Percentiles rank a stretch among this genome's conserved stretches.
Evolutionary conservation across 345 rosid genomes (phyloP).

Genomic region (Aethionema arabicum): DNA sequence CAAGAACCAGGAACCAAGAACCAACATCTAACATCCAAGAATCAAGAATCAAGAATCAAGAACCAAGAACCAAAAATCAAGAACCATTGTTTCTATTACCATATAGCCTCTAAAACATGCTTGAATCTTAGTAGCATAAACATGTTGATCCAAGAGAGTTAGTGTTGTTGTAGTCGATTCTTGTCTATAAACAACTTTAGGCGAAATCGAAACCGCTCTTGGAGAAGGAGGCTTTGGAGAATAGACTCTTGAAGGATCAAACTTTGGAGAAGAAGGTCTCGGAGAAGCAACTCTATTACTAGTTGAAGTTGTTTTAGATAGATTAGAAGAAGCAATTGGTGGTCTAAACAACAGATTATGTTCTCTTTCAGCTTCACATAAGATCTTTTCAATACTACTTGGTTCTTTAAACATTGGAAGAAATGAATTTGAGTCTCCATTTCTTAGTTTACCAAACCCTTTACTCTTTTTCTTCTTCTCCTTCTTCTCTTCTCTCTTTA

Average conservation of each 20-base stretch:
- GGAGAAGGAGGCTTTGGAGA: slow-evolving; percentile 66
- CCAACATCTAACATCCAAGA: no score
- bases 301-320: slow-evolving; percentile 45
- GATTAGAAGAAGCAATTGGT: slow-evolving; percentile 52
- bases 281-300: slow-evolving; percentile 47
- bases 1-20: no score
- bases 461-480: slow-evolving; percentile 77
- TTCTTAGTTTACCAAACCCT: slow-evolving; percentile 55
- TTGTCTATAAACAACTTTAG: slow-evolving; percentile 50
- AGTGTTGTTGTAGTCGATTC: slow-evolving; percentile 71
- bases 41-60: no score
- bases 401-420: slow-evolving; percentile 81
- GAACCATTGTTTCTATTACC: slow-evolving; percentile 47
- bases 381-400: slow-evolving; percentile 88
- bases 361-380: slow-evolving; percentile 91
- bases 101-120: slow-evolving; percentile 81
- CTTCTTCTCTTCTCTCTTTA: slow-evolving; percentile 47
- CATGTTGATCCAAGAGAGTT: slow-evolving; percentile 53
- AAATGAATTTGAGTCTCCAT: slow-evolving; percentile 75
- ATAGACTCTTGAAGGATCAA: background rate
- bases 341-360: slow-evolving; percentile 71
- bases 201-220: slow-evolving; percentile 51
- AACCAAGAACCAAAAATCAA: slow-evolving; percentile 1
- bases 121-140: slow-evolving; percentile 80
- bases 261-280: slow-evolving; percentile 50